These are phyloP conservation scores for Piedraia hortae DNA, from an alignment of 2,329 filamentous ascomycete species.

Conservation along the genomic window DNA sequence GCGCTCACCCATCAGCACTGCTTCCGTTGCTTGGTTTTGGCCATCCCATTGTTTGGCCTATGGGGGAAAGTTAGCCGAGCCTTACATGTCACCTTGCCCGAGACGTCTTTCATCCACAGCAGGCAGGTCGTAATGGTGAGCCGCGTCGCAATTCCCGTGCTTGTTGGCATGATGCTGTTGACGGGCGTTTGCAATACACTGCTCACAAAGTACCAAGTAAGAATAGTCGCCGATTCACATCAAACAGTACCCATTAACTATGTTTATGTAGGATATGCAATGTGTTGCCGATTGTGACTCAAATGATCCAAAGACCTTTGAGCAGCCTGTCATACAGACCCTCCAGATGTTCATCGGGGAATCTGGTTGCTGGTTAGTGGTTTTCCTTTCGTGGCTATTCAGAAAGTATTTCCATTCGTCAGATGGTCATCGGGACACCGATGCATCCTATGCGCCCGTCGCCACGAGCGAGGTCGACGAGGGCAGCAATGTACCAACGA, in stretches of 20 bases:
- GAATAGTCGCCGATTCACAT: neutral
- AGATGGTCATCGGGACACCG: constrained; percentile 6
- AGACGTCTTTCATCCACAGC: no score
- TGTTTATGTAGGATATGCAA: constrained; percentile 51
- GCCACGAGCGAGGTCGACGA: constrained; percentile 9
- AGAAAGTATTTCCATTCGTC: constrained; percentile 10
- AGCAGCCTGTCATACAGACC: constrained; percentile 88
- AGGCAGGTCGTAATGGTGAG: no score
- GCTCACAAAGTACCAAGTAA: constrained; percentile 80
- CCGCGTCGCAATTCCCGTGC: constrained; percentile 46
- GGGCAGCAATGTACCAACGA: no score
- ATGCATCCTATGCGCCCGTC: constrained; percentile 9
- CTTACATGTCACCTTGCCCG: no score
- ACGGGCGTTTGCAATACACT: constrained; percentile 94
- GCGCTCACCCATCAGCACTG: no score
- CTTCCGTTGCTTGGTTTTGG: no score
- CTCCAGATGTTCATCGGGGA: constrained; percentile 96
- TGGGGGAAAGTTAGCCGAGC: no score
- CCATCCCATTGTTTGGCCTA: no score
- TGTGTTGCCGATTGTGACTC: constrained; percentile 75
- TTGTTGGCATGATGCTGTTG: constrained; percentile 88
- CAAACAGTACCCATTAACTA: constrained; percentile 3
- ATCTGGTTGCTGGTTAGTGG: constrained; percentile 82
- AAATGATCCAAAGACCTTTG: constrained; percentile 43
- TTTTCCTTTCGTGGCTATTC: constrained; percentile 42